A percentile compares a stretch with the other conserved stretches of the same genome.
These are phyloP conservation scores for Botrytis elliptica DNA, from an alignment of 2,329 filamentous ascomycete genomes.

Conservation along the genomic window DNA sequence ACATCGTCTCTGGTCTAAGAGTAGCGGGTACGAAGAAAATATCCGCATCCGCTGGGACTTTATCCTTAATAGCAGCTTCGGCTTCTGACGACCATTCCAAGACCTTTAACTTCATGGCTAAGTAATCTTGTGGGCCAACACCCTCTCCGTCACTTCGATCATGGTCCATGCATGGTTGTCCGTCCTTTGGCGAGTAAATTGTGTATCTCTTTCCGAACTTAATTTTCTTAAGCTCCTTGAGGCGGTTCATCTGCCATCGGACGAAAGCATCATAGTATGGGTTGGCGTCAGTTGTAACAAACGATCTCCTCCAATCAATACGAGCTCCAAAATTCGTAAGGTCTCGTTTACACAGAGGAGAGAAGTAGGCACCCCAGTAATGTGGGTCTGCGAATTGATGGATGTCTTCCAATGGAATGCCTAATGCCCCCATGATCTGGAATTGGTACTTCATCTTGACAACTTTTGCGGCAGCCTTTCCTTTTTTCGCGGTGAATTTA, in stretches of 20 bases:
- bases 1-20: conserved; percentile 96
- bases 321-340: conserved; percentile 80
- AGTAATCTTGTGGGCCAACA: conserved; percentile 86
- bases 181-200: conserved; percentile 87
- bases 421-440: conserved; percentile 89
- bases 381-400: conserved; percentile 89
- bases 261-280: conserved; percentile 96
- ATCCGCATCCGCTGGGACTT: conserved; percentile 73
- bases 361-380: conserved; percentile 92
- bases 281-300: conserved; percentile 95
- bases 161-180: conserved; percentile 85
- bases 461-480: conserved; percentile 85
- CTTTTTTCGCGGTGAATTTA: conserved; percentile 91
- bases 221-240: conserved; percentile 88
- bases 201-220: conserved; percentile 92
- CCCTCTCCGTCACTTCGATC: conserved; percentile 80
- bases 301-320: conserved; percentile 89
- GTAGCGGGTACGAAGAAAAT: conserved; percentile 92
- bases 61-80: conserved; percentile 68
- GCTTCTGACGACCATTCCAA: conserved; percentile 83
- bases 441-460: conserved; percentile 95
- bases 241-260: conserved; percentile 92
- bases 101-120: conserved; percentile 85
- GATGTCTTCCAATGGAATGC: conserved; percentile 84
- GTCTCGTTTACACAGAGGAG: conserved; percentile 74